phyloP scores from a whole-genome alignment of 1,139 yeast species.

The Candida mesenterica region DNA sequence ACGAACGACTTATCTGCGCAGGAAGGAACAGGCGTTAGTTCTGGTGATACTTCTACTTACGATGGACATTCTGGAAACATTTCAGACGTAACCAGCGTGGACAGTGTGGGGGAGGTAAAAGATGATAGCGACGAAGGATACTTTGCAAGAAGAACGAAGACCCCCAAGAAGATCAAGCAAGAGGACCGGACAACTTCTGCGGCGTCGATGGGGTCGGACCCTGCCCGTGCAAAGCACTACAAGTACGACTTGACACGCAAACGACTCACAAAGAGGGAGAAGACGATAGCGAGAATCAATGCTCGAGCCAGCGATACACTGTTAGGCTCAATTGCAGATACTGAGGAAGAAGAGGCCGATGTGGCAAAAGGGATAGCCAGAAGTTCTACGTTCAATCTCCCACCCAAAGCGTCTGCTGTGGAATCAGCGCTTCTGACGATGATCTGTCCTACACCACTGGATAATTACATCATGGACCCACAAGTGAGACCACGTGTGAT shows the following conservation, averaged over 20 bases:
- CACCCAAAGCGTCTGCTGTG: slow-evolving; percentile 46
- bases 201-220: too few species aligned
- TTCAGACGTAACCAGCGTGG: slow-evolving; percentile 1
- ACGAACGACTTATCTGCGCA: too few species aligned
- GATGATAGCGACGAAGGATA: slow-evolving; percentile 12
- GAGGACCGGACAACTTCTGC: too few species aligned
- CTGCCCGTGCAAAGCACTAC: too few species aligned
- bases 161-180: too few species aligned
- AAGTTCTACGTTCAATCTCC: slow-evolving; percentile 24
- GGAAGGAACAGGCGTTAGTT: too few species aligned
- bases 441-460: slow-evolving; percentile 45
- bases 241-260: slow-evolving; percentile 9
- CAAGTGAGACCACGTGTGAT: slow-evolving; percentile 52
- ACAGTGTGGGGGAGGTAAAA: slow-evolving; percentile 14
- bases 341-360: slow-evolving; percentile 8
- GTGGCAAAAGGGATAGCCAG: slow-evolving; percentile 4
- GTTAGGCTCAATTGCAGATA: background rate
- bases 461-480: slow-evolving; percentile 34
- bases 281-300: slow-evolving; percentile 24
- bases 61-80: slow-evolving; percentile 1
- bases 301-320: slow-evolving; percentile 22
- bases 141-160: slow-evolving; percentile 7
- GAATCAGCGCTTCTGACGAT: slow-evolving; percentile 44
- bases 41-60: too few species aligned
- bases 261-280: slow-evolving; percentile 21